Base-by-base conservation (phyloP, 2,329 filamentous ascomycete species). In the Juglanconis oblonga region DNA sequence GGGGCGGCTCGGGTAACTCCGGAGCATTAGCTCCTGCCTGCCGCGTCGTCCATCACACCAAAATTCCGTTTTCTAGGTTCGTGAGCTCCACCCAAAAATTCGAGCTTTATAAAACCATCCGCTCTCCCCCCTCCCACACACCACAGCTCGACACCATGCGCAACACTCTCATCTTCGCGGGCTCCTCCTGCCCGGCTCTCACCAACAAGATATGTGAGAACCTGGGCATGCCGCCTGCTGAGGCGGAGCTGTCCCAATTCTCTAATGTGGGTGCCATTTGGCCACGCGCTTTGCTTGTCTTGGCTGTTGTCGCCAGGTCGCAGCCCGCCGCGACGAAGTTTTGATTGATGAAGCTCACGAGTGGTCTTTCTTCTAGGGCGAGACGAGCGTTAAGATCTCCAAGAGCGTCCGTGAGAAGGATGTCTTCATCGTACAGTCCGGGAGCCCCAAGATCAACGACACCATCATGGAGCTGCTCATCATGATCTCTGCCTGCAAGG, bases 401-500 rank as follows among this genome's bases (percentile, higher is more conserved):
- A 87, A 84, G 51, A 88, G 86, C 74, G 92, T 99, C 66, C 90
- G 95, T 68, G 96, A 99, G 73, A 96, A 98, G 76, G 94, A 99
- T 83, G 94, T 99, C 69, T 99, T 98, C 76, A 94, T 99, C 73
- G 90, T 99, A 63, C 95, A 99, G 80, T 98, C 94, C 64, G 95
- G 95, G 66, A 97, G 95, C 77, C 84, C 87, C 72, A 92, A 90
- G 78, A 97, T 97, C 82, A 99, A 99, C 75, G 95, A 99, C 78
- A 96, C 92, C 71, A 92, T 99, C 72, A 97, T 99, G 92, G 95
- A 99, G 82, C 84, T 99, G 72, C 85, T 99, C 72, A 98, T 99
- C 76, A 96, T 99, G 91, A 97, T 98, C 70, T 95, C 91, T 66
- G 95, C 95, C 67, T 99, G 95, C 84, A 98, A 97, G 77, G 93